phyloP scores from a whole-genome alignment of 2,329 filamentous ascomycete genomes.

The Metarhizium album region DNA sequence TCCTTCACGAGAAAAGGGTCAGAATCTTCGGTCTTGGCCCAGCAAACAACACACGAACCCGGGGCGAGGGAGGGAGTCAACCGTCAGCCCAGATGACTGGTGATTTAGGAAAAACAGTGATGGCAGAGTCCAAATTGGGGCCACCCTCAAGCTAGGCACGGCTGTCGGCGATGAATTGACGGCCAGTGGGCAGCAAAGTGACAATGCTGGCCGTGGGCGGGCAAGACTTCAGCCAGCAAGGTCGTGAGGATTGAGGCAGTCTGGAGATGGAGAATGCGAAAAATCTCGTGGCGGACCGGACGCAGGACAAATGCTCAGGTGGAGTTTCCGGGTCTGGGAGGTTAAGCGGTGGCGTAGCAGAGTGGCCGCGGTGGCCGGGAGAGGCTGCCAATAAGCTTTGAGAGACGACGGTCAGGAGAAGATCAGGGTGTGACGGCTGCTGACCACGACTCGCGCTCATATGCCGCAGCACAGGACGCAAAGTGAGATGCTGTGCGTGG shows the following conservation, averaged over 20 bases:
- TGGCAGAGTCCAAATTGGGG: background rate
- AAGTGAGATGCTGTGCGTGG: background rate
- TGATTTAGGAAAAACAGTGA: conserved; percentile 1
- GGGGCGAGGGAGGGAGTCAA: background rate
- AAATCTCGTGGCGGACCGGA: background rate
- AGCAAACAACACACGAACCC: background rate
- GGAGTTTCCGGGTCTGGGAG: background rate
- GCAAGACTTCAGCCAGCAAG: background rate
- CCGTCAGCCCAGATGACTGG: background rate
- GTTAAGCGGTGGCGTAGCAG: conserved; percentile 9
- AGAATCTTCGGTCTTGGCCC: background rate
- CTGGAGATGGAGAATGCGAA: background rate
- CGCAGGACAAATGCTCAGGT: background rate
- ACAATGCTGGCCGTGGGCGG: background rate
- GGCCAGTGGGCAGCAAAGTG: background rate
- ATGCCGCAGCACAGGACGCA: conserved; percentile 2
- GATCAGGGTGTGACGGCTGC: conserved; percentile 6
- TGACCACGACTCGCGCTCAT: conserved; percentile 7
- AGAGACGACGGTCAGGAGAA: background rate
- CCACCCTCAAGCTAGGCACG: background rate
- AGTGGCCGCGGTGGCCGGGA: conserved; percentile 7
- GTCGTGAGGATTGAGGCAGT: background rate
- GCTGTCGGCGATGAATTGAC: background rate
- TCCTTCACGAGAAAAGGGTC: background rate
- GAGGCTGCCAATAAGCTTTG: conserved; percentile 10